Evolutionary conservation across 352 stramenopile genomes (phyloP).

Genomic region (Albugo candida): DNA sequence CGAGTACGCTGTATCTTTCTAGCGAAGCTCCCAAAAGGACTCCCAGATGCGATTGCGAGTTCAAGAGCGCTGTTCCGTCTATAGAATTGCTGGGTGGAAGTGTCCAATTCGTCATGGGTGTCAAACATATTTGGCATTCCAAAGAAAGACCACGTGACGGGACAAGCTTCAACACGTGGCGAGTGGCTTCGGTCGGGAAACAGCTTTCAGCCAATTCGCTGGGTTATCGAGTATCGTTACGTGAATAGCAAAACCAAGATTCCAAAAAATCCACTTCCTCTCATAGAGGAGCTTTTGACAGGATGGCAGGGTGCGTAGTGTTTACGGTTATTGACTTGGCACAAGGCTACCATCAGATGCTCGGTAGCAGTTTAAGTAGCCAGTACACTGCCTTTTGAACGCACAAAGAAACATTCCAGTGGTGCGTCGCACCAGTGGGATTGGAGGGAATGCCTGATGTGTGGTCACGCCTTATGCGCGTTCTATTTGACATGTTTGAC

Average conservation of each 20-base stretch:
- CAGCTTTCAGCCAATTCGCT: conserved; percentile 1
- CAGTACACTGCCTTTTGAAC: conserved; percentile 1
- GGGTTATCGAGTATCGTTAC: conserved; percentile 8
- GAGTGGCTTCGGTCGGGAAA: conserved; percentile 7
- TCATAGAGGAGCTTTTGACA: conserved; percentile 11
- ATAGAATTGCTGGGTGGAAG: conserved; percentile 6
- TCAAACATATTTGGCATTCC: conserved; percentile 11
- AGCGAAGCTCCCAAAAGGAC: too few species aligned
- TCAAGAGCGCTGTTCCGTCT: too few species aligned
- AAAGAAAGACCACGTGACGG: conserved; percentile 9
- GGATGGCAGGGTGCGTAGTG: conserved; percentile 1
- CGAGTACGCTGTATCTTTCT: too few species aligned
- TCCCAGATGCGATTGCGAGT: too few species aligned
- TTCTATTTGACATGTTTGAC: conserved; percentile 1
- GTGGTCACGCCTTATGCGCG: conserved; percentile 3
- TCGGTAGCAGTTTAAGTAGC: neutral
- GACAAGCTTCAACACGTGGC: neutral
- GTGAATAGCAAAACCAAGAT: conserved; percentile 7
- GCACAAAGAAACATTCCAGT: neutral
- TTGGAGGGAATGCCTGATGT: conserved; percentile 1
- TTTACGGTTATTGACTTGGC: conserved; percentile 3
- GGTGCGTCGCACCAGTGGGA: conserved; percentile 1
- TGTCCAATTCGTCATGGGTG: conserved; percentile 7
- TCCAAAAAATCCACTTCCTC: conserved; percentile 8
- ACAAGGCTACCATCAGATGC: conserved; percentile 7